These are phyloP conservation scores for Haplographium delicatum DNA, from an alignment of 495 filamentous ascomycete genomes.

Conservation along the genomic window DNA sequence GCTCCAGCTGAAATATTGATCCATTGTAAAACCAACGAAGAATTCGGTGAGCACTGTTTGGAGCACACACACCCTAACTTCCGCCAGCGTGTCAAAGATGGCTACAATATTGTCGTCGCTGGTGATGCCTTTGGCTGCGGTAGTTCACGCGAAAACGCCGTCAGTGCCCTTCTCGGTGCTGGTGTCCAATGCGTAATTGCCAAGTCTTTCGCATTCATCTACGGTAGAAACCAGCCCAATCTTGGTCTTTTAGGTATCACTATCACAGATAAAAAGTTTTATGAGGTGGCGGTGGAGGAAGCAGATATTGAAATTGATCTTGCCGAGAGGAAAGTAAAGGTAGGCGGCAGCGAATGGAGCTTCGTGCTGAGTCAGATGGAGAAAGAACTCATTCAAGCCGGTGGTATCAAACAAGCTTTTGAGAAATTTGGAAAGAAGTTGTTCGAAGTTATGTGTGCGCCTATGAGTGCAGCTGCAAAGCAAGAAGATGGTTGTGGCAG, in stretches of 20 bases:
- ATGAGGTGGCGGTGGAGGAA: constrained; percentile 29
- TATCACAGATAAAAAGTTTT: constrained; percentile 31
- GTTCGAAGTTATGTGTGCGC: constrained; percentile 28
- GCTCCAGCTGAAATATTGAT: constrained; percentile 32
- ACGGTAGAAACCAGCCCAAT: constrained; percentile 35
- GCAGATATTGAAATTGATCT: constrained; percentile 30
- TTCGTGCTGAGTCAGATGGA: constrained; percentile 36
- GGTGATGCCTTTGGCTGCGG: constrained; percentile 40
- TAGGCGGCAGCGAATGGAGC: constrained; percentile 22
- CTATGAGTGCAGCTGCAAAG: background rate
- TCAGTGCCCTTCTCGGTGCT: constrained; percentile 32
- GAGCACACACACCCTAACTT: constrained; percentile 36
- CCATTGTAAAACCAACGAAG: constrained; percentile 24
- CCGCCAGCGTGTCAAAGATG: constrained; percentile 33
- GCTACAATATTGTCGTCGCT: constrained; percentile 36
- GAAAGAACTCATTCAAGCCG: constrained; percentile 28
- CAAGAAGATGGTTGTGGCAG: background rate
- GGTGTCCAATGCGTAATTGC: constrained; percentile 38
- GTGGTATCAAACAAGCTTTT: constrained; percentile 31
- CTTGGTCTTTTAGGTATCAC: constrained; percentile 36
- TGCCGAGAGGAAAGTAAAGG: constrained; percentile 11
- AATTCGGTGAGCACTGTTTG: constrained; percentile 32
- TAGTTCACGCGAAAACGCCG: constrained; percentile 38
- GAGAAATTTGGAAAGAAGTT: constrained; percentile 32
- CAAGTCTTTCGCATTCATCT: constrained; percentile 39